A percentile compares a stretch with the other conserved stretches of the same genome.
These are phyloP conservation scores for Kickxella alabastrina DNA, from an alignment of 192 early-diverging fungal species.

Conservation along the genomic window DNA sequence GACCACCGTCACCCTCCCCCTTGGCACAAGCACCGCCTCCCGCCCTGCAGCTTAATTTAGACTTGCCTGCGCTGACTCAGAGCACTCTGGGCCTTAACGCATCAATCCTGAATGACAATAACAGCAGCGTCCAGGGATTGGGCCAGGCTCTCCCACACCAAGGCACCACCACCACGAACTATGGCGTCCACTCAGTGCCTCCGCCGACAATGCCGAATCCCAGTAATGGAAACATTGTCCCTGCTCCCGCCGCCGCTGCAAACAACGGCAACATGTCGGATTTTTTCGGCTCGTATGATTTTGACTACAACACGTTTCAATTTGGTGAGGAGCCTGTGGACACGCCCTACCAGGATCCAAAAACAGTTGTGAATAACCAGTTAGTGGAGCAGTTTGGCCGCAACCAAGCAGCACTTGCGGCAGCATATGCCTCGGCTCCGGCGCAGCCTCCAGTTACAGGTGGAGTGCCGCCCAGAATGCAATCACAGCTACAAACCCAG, in stretches of 20 bases:
- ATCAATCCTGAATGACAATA: not conserved
- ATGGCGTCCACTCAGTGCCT: too few species aligned
- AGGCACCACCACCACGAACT: not conserved
- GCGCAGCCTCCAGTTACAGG: not conserved
- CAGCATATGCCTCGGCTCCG: not conserved
- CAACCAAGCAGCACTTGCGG: not conserved
- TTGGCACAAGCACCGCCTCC: constrained; percentile 15
- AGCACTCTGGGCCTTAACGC: constrained; percentile 8
- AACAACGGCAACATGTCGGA: not conserved
- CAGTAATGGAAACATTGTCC: too few species aligned
- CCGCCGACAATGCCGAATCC: too few species aligned
- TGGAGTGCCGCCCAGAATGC: too few species aligned
- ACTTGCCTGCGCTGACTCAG: constrained; percentile 19
- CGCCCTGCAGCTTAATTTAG: constrained; percentile 33
- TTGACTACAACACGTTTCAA: not conserved
- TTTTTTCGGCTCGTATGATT: not conserved
- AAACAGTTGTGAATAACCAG: constrained; percentile 1
- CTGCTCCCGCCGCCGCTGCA: too few species aligned
- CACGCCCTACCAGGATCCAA: not conserved
- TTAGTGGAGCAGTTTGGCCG: constrained; percentile 22
- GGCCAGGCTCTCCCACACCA: not conserved
- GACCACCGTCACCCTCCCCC: constrained; percentile 4
- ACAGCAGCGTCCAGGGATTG: not conserved
- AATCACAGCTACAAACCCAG: too few species aligned
- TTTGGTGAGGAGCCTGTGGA: not conserved